phyloP scores from a whole-genome alignment of 2,329 filamentous ascomycete genomes.

The Bipolaris gigantea region DNA sequence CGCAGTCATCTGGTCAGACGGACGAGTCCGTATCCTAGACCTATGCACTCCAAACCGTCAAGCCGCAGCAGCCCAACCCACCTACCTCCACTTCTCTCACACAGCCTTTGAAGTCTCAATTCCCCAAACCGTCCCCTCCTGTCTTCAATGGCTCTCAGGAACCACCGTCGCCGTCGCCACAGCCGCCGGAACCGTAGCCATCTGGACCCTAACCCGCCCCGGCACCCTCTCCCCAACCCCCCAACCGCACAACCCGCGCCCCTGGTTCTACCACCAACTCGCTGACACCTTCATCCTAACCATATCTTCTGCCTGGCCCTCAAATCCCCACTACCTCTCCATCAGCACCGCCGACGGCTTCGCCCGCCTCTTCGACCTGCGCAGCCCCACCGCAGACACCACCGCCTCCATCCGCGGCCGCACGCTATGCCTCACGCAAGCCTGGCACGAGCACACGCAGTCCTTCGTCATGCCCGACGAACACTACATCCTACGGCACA shows the following conservation, averaged over 20 bases:
- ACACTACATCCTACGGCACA: conserved; percentile 53
- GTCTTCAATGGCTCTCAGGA: conserved; percentile 59
- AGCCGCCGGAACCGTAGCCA: conserved; percentile 58
- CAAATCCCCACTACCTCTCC: conserved; percentile 55
- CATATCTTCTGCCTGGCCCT: conserved; percentile 56
- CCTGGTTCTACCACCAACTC: conserved; percentile 49
- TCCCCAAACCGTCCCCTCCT: conserved; percentile 58
- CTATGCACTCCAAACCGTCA: conserved; percentile 36
- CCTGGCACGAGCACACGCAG: conserved; percentile 60
- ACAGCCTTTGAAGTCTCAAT: conserved; percentile 56
- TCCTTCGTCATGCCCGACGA: conserved; percentile 59
- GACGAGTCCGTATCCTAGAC: conserved; percentile 57
- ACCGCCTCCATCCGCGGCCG: conserved; percentile 54
- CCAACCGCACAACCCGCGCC: conserved; percentile 28
- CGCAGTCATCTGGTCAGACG: conserved; percentile 62
- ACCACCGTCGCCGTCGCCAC: conserved; percentile 59
- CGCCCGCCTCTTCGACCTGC: conserved; percentile 57
- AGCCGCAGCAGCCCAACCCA: conserved; percentile 8
- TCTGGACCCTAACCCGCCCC: conserved; percentile 54
- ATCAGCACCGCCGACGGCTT: conserved; percentile 60
- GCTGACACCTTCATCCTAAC: conserved; percentile 53
- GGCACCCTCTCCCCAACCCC: conserved; percentile 25
- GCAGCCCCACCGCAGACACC: conserved; percentile 50
- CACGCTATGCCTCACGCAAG: conserved; percentile 52
- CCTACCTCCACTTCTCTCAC: conserved; percentile 48